Evolutionary conservation across 2,329 filamentous ascomycete genomes (phyloP), one percentile per base, ranked within the genome.

Genomic region (Proliferodiscus dingleyae): DNA sequence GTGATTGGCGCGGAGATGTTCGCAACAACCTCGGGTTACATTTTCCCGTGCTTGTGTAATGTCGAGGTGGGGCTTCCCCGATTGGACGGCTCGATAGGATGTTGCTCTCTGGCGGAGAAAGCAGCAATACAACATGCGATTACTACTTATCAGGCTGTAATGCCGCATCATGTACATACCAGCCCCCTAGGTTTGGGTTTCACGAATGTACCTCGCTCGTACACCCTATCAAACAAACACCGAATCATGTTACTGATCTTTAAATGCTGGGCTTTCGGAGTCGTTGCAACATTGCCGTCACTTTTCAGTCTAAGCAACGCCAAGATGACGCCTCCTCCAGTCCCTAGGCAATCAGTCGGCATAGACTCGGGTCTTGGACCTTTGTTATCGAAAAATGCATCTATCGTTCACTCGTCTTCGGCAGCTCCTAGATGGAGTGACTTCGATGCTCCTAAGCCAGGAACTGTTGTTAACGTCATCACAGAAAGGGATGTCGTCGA

Each of bases 371-470:
- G 28, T 1, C 28, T 30, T n/a, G 28, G 28, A n/a, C 28, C 28
- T 30, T 30, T 30, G 28, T 13, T 30, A 13, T 30, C 28, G 4
- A 18, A 26, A 18, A 16, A 29, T 18, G 34, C 18, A 37, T 24
- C 37, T 21, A 41, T 41, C 9, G 11, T 16, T 18, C 18, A 32
- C 13, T 30, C 9, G 8, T 22, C 18, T 2, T 21, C 39, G 10
- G 15, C 39, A 22, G 28, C 18, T 18, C 39, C 39, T 4, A n/a
- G 39, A 41, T 41, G 24, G 39, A 41, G 39, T 32, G 39, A 41
- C 18, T 41, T 33, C 9, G 26, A 19, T 11, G 28, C 39, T 9
- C 39, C 39, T 7, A 21, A 33, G 9, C 26, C 39, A 22, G 39
- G 39, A 33, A 41, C 28, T 7, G 26, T 41, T 18, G 39, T 41